phyloP scores from a whole-genome alignment of 2,329 filamentous ascomycete genomes.

The Cercospora zeae-maydis region DNA sequence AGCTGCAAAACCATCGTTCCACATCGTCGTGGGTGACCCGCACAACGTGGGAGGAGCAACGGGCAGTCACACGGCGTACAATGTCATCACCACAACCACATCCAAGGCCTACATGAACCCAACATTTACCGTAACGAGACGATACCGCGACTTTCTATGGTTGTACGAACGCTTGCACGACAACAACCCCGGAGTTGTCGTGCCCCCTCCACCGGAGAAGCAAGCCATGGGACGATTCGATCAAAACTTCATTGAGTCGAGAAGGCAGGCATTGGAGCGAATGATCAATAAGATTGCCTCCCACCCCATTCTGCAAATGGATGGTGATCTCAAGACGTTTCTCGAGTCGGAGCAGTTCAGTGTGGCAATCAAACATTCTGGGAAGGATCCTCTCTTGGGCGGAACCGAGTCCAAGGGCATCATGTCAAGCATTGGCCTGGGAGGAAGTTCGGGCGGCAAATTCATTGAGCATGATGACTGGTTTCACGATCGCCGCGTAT shows the following conservation, averaged over 20 bases:
- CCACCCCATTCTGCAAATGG: conserved; percentile 87
- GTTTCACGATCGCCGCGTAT: conserved; percentile 96
- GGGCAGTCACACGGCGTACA: conserved; percentile 96
- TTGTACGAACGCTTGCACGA: conserved; percentile 90
- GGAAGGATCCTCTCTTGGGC: conserved; percentile 72
- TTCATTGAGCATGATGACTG: conserved; percentile 99
- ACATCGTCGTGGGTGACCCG: conserved; percentile 89
- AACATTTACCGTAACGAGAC: conserved; percentile 87
- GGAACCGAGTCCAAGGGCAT: conserved; percentile 82
- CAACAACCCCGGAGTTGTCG: conserved; percentile 91
- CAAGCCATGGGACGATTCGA: conserved; percentile 96
- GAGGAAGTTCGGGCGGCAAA: conserved; percentile 68
- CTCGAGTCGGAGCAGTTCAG: conserved; percentile 95
- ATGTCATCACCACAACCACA: conserved; percentile 90
- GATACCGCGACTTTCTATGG: conserved; percentile 97
- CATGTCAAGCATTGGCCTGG: conserved; percentile 70
- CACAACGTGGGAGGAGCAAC: conserved; percentile 97
- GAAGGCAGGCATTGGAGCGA: conserved; percentile 85
- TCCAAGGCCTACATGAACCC: conserved; percentile 92
- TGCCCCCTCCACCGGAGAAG: conserved; percentile 95
- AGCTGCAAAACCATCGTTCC: conserved; percentile 85
- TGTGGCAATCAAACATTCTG: conserved; percentile 91
- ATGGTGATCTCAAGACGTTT: conserved; percentile 91
- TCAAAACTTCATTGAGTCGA: conserved; percentile 90
- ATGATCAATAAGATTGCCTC: conserved; percentile 96